phyloP scores from a whole-genome alignment of 108 stramenopile genomes.

The Cyclotella atomus region DNA sequence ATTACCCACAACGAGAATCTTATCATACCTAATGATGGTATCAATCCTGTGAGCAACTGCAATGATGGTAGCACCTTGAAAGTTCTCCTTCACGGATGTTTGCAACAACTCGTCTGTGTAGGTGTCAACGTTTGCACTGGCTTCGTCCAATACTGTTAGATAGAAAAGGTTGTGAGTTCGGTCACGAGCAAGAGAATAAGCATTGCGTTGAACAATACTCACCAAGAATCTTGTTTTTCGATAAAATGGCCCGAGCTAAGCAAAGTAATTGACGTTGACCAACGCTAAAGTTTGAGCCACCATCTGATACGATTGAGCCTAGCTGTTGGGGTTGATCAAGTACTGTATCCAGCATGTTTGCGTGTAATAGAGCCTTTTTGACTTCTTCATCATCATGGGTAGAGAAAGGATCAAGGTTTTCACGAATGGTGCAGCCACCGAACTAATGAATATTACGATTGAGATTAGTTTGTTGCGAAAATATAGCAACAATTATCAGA shows the following conservation, averaged over 20 bases:
- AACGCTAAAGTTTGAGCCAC: slow-evolving; percentile 90
- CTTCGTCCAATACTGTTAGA: slow-evolving; percentile 79
- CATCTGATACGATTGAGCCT: slow-evolving; percentile 81
- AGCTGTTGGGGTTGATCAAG: slow-evolving; percentile 64
- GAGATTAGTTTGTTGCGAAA: neutral
- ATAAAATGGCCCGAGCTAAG: slow-evolving; percentile 90
- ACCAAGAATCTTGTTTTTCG: slow-evolving; percentile 79
- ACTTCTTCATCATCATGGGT: slow-evolving; percentile 59
- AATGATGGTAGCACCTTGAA: slow-evolving; percentile 81
- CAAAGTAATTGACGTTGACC: slow-evolving; percentile 96
- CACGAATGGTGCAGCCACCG: slow-evolving; percentile 86
- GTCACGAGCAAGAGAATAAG: too few relatives aligned
- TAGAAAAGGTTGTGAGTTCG: too few relatives aligned
- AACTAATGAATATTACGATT: slow-evolving; percentile 36
- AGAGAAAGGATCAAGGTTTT: slow-evolving; percentile 94
- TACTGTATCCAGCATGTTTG: slow-evolving; percentile 74
- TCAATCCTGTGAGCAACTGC: slow-evolving; percentile 95
- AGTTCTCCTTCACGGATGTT: slow-evolving; percentile 68
- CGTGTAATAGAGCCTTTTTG: slow-evolving; percentile 58
- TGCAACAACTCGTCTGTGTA: slow-evolving; percentile 87
- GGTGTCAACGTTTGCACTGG: slow-evolving; percentile 89
- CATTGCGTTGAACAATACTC: too few relatives aligned
- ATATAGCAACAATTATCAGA: neutral
- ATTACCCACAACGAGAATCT: slow-evolving; percentile 86
- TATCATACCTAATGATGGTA: slow-evolving; percentile 92